Evolutionary conservation across 1,284 basidiomycete genomes (phyloP).

Genomic region (Rhodotorula sp.): DNA sequence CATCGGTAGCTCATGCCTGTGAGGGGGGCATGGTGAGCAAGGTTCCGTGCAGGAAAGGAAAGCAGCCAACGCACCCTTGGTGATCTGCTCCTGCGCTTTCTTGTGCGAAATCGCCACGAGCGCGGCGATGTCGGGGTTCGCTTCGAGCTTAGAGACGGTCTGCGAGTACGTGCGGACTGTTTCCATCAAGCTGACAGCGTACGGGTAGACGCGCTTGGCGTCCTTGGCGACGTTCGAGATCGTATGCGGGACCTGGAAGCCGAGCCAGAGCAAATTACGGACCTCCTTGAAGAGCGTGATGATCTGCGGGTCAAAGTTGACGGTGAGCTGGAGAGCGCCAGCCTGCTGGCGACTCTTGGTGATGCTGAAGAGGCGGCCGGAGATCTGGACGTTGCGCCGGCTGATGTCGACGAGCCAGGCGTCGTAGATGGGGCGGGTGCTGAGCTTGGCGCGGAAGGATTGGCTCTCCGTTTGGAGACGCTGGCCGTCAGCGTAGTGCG

Average conservation of each 20-base stretch:
- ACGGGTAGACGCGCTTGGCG: slow-evolving; percentile 94
- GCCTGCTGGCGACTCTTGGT: slow-evolving; percentile 62
- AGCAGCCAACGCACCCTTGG: slow-evolving; percentile 60
- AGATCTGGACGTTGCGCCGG: slow-evolving; percentile 83
- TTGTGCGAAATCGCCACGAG: slow-evolving; percentile 89
- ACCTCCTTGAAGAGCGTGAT: slow-evolving; percentile 99
- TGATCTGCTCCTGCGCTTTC: slow-evolving; percentile 85
- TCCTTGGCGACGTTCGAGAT: slow-evolving; percentile 97
- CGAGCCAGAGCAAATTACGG: slow-evolving; percentile 89
- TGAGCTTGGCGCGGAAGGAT: slow-evolving; percentile 92
- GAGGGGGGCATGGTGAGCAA: neutral
- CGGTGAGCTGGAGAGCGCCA: slow-evolving; percentile 75
- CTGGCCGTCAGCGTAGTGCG: slow-evolving; percentile 97
- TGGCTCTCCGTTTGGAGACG: slow-evolving; percentile 88
- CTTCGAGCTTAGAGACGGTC: slow-evolving; percentile 83
- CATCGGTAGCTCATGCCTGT: slow-evolving; percentile 87
- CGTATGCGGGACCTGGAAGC: slow-evolving; percentile 90
- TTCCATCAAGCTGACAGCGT: slow-evolving; percentile 98
- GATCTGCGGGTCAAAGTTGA: slow-evolving; percentile 97
- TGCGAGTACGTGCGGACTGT: slow-evolving; percentile 95
- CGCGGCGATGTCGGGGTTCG: slow-evolving; percentile 85
- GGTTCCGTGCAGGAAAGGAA: neutral
- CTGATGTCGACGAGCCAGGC: slow-evolving; percentile 97
- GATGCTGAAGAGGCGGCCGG: slow-evolving; percentile 95
- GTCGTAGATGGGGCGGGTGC: slow-evolving; percentile 88